Conservation (phyloP, 768 basidiomycete species). For the Termitomyces sp. region DNA sequence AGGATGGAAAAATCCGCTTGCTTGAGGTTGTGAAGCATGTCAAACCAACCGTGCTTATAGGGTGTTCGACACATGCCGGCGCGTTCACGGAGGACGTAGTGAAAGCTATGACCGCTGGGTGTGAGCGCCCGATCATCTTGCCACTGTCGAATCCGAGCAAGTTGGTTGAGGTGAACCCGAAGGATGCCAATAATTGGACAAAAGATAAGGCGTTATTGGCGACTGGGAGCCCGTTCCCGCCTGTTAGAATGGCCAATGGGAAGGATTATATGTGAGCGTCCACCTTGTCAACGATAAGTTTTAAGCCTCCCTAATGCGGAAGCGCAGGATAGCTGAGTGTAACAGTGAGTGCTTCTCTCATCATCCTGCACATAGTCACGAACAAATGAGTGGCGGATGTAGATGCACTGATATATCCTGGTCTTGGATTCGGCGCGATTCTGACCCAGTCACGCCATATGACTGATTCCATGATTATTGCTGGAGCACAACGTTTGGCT, state of each 20-base stretch:
- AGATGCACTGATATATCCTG: slow-evolving; percentile 82
- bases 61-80: slow-evolving; percentile 72
- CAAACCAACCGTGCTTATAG: slow-evolving; percentile 80
- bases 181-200: slow-evolving; percentile 73
- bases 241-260: slow-evolving; percentile 59
- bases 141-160: slow-evolving; percentile 79
- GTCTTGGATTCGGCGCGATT: slow-evolving; percentile 78
- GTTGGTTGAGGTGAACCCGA: slow-evolving; percentile 70
- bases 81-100: slow-evolving; percentile 76
- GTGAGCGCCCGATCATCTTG: slow-evolving; percentile 76
- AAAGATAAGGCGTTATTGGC: slow-evolving; percentile 74
- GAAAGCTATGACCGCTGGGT: slow-evolving; percentile 58
- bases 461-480: slow-evolving; percentile 86
- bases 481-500: slow-evolving; percentile 70
- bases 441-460: slow-evolving; percentile 56
- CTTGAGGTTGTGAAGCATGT: slow-evolving; percentile 67
- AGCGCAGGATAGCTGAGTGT: slow-evolving; percentile 61
- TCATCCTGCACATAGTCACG: background rate
- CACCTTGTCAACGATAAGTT: background rate
- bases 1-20: slow-evolving; percentile 41
- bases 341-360: slow-evolving; percentile 38
- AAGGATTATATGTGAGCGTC: slow-evolving; percentile 56
- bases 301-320: background rate
- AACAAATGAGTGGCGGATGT: slow-evolving; percentile 38
- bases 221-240: slow-evolving; percentile 81